Evolutionary conservation across 371 early-diverging fungal genomes (phyloP), one percentile per base, ranked within the genome.

Genomic region (Choanephora cucurbitarum): DNA sequence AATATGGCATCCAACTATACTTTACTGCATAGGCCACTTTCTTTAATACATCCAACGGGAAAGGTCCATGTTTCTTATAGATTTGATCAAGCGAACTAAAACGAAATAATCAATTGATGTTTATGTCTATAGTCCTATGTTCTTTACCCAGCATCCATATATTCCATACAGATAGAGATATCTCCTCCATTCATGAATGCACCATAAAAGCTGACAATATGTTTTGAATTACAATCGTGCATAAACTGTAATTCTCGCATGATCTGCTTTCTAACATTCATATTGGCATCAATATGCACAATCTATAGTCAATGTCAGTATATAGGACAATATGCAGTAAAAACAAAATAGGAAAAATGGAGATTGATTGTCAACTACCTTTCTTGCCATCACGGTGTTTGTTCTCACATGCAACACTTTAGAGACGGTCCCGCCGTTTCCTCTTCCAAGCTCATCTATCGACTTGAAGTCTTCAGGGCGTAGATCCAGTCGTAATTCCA

Each of bases 91-190:
- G 77, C 8, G 93, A 88, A 37, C 87, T 86, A 71, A 24, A 34
- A 13, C 2, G 14, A 37, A 32, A 32, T 32, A 6, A 32, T 6
- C 10, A 32, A 32, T 32, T 6, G 32, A 32, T n/a, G 32, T 32
- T 6, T 32, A 32, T 6, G 21, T 7, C 49, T 44, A 43, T 24
- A 13, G 7, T 10, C 49, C 41, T 40, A 33, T 52, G n/a, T n/a
- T n/a, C 49, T 66, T 28, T 82, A 85, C 81, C 92, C 91, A 55
- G 82, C 70, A 61, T 91, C 89, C 92, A 95, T 92, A 70, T 85
- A 91, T 70, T 93, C 95, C 92, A 95, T 92, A 80, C 93, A 93
- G 57, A 93, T 91, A 24, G 88, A 90, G 56, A 95, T 86, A 73
- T 91, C 90, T 13, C 84, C 83, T 14, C 90, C 91, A 60, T 84